phyloP scores from a whole-genome alignment of 257 asterid genomes.

The Jacaranda copaia region DNA sequence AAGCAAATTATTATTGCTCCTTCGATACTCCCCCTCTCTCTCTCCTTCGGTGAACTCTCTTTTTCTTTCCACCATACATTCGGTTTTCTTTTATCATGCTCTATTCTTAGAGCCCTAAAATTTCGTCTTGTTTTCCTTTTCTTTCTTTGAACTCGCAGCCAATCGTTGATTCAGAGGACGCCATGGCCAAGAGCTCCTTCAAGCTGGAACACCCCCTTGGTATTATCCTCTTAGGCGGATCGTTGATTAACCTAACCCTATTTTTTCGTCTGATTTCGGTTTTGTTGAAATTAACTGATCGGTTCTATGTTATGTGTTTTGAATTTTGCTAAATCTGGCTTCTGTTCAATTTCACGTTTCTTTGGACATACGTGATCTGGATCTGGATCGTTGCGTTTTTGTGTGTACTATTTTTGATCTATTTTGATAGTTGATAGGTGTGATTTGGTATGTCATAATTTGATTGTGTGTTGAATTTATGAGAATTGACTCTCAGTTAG shows the following conservation, averaged over 20 bases:
- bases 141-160: slow-evolving; percentile 29
- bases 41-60: slow-evolving; percentile 10
- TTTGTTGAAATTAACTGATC: not conserved
- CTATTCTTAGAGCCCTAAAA: slow-evolving; percentile 22
- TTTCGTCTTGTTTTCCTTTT: not conserved
- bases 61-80: not conserved
- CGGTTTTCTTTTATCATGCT: not conserved
- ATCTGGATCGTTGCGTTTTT: slow-evolving; percentile 34
- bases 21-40: not conserved
- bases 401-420: not conserved
- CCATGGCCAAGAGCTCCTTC: slow-evolving; percentile 74
- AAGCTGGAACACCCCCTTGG: slow-evolving; percentile 83
- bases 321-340: not conserved
- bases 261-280: not conserved
- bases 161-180: slow-evolving; percentile 38
- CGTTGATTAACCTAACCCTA: slow-evolving; percentile 24
- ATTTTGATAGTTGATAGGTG: not conserved
- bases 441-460: not conserved
- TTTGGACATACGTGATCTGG: slow-evolving; percentile 23
- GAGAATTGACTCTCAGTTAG: not conserved
- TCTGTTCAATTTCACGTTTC: not conserved
- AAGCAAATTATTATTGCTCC: slow-evolving; percentile 1
- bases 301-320: slow-evolving; percentile 2
- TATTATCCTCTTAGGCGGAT: slow-evolving; percentile 35
- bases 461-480: not conserved